Conservation (phyloP, 2,329 filamentous ascomycete species). For the Bipolaris bicolor region DNA sequence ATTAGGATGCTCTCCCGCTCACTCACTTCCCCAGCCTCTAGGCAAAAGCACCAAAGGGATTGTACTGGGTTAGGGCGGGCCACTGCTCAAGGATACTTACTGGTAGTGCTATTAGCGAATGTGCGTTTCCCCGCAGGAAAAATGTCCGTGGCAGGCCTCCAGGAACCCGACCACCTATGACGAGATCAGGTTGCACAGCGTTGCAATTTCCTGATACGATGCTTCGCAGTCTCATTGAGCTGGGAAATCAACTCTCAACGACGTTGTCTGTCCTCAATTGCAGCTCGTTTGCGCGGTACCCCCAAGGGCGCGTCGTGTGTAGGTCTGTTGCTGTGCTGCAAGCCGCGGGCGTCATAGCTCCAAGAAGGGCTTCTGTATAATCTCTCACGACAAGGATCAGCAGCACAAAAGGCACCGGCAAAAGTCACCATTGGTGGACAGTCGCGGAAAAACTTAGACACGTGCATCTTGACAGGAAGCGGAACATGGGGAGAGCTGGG, state of each 20-base stretch:
- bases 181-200: conserved; percentile 16
- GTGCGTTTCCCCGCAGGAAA: conserved; percentile 36
- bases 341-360: conserved; percentile 15
- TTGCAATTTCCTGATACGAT: conserved; percentile 4
- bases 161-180: conserved; percentile 34
- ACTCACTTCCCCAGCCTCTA: conserved; percentile 20
- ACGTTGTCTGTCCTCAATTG: conserved; percentile 3
- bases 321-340: conserved; percentile 10
- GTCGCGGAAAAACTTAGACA: conserved; percentile 31
- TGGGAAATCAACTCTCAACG: background rate
- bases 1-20: conserved; percentile 24
- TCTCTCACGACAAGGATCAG: conserved; percentile 8
- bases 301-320: background rate
- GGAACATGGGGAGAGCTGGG: conserved; percentile 21
- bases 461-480: conserved; percentile 17
- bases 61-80: conserved; percentile 22
- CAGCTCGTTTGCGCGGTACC: background rate
- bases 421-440: conserved; percentile 31
- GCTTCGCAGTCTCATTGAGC: background rate
- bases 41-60: conserved; percentile 17
- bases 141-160: conserved; percentile 24
- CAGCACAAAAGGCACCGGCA: conserved; percentile 10
- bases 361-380: conserved; percentile 7
- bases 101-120: conserved; percentile 8
- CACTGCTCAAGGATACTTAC: conserved; percentile 12